A percentile compares a stretch with the other conserved stretches of the same genome.
Evolutionary conservation across 2,329 filamentous ascomycete genomes (phyloP).

Genomic region (Ophiostoma ips): DNA sequence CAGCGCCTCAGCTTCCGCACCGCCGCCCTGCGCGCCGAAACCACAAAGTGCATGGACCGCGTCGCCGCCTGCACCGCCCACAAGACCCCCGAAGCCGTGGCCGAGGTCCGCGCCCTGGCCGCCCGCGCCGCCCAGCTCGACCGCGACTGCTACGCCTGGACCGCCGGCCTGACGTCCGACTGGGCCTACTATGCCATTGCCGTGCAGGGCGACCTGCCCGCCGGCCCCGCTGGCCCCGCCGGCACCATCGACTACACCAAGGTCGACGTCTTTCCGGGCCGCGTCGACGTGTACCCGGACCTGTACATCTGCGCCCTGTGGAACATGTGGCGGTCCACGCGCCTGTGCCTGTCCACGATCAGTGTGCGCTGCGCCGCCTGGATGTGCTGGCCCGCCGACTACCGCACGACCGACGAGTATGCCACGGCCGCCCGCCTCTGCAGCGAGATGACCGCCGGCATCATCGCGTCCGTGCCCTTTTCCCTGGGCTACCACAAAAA

Average conservation of each 20-base stretch:
- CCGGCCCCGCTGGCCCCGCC: slow-evolving; percentile 24
- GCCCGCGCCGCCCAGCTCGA: slow-evolving; percentile 38
- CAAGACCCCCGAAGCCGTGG: slow-evolving; percentile 9
- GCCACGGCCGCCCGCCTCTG: slow-evolving; percentile 37
- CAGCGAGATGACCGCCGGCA: slow-evolving; percentile 40
- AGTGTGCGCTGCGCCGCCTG: slow-evolving; percentile 47
- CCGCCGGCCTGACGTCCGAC: slow-evolving; percentile 31
- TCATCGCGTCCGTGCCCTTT: slow-evolving; percentile 48
- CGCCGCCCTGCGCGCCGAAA: slow-evolving; percentile 40
- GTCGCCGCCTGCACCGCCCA: background rate
- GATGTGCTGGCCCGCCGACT: slow-evolving; percentile 46
- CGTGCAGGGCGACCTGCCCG: slow-evolving; percentile 41
- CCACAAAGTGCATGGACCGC: slow-evolving; percentile 23
- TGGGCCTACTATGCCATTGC: slow-evolving; percentile 39
- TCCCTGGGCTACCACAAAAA: slow-evolving; percentile 30
- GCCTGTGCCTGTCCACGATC: slow-evolving; percentile 40
- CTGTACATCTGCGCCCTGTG: slow-evolving; percentile 44
- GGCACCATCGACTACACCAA: slow-evolving; percentile 37
- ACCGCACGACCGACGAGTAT: slow-evolving; percentile 48
- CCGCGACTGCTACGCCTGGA: slow-evolving; percentile 37
- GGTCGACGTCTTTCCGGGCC: slow-evolving; percentile 45
- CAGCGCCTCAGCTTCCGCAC: slow-evolving; percentile 40
- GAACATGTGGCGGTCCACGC: slow-evolving; percentile 40
- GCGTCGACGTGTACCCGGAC: slow-evolving; percentile 45
- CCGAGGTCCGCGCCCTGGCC: slow-evolving; percentile 37